Conservation (phyloP, 2,329 filamentous ascomycete species). For the Hypoxylon rubiginosum region DNA sequence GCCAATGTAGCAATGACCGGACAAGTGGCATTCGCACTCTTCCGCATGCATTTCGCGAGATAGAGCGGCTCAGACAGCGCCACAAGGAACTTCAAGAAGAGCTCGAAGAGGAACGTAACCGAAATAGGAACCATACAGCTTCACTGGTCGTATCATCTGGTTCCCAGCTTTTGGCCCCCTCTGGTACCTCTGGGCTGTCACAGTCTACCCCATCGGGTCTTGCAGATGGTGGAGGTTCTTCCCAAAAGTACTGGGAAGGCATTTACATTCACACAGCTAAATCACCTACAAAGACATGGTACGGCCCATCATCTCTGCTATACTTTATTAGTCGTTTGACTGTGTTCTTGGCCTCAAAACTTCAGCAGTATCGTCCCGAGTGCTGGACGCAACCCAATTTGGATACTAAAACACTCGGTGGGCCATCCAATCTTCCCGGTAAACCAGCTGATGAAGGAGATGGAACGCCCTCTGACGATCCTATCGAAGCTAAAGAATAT, state of each 20-base stretch:
- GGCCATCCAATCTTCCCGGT: constrained; percentile 22
- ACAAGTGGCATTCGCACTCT: constrained; percentile 49
- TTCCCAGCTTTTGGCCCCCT: constrained; percentile 13
- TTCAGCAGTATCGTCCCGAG: constrained; percentile 48
- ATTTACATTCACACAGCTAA: constrained; percentile 52
- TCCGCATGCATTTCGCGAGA: constrained; percentile 49
- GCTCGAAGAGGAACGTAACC: constrained; percentile 28
- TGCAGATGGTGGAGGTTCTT: constrained; percentile 13
- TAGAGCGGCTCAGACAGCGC: constrained; percentile 52
- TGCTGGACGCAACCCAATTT: constrained; percentile 48
- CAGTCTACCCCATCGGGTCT: constrained; percentile 12
- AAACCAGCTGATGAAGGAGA: constrained; percentile 7
- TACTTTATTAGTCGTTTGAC: constrained; percentile 57
- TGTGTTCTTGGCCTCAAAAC: constrained; percentile 48
- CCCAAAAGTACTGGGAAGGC: constrained; percentile 53
- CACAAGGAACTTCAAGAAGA: constrained; percentile 49
- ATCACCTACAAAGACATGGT: constrained; percentile 53
- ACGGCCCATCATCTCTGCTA: constrained; percentile 57
- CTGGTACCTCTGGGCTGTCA: constrained; percentile 10
- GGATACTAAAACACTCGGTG: constrained; percentile 25
- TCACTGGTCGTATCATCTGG: constrained; percentile 1
- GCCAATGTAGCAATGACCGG: constrained; percentile 51
- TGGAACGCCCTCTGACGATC: constrained; percentile 5
- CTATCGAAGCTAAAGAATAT: constrained; percentile 41
- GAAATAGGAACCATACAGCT: constrained; percentile 11